These are phyloP conservation scores for Fusarium albidum DNA, from an alignment of 2,329 filamentous ascomycete species.

Conservation along the genomic window DNA sequence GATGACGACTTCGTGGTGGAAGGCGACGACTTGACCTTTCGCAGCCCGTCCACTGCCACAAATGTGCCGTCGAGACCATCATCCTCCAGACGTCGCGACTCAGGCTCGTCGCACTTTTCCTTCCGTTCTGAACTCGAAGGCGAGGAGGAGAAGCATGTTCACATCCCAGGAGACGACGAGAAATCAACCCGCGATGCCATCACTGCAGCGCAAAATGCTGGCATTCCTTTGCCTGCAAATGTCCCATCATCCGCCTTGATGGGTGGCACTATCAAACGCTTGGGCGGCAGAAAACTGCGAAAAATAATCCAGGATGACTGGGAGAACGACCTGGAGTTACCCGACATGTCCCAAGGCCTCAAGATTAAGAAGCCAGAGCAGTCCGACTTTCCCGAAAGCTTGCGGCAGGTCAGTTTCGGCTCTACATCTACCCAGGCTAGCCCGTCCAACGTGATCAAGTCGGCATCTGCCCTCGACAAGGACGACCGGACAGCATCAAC, in stretches of 20 bases:
- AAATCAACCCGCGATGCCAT: slow-evolving; percentile 86
- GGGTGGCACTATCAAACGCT: slow-evolving; percentile 90
- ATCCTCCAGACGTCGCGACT: slow-evolving; percentile 69
- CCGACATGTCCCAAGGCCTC: slow-evolving; percentile 64
- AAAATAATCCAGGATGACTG: slow-evolving; percentile 82
- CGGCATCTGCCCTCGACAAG: slow-evolving; percentile 31
- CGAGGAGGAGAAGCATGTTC: slow-evolving; percentile 89
- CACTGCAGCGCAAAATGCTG: slow-evolving; percentile 83
- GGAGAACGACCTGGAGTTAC: slow-evolving; percentile 79
- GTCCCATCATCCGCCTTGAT: slow-evolving; percentile 88
- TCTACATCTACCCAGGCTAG: slow-evolving; percentile 58
- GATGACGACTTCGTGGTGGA: slow-evolving; percentile 79
- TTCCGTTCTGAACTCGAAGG: slow-evolving; percentile 84
- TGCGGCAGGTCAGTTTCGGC: slow-evolving; percentile 70
- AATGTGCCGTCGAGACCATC: slow-evolving; percentile 49
- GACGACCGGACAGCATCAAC: slow-evolving; percentile 43
- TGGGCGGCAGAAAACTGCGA: slow-evolving; percentile 78
- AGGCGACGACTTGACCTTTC: slow-evolving; percentile 69
- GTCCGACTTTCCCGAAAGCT: slow-evolving; percentile 70
- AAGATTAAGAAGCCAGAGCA: slow-evolving; percentile 71
- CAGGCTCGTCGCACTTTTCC: slow-evolving; percentile 82
- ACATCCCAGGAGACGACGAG: slow-evolving; percentile 86
- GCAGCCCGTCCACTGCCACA: slow-evolving; percentile 57
- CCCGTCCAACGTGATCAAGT: slow-evolving; percentile 53
- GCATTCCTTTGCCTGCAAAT: slow-evolving; percentile 88